Evolutionary conservation across 495 filamentous ascomycete species (phyloP).

Genomic region (Penicillium dipodomyicola): DNA sequence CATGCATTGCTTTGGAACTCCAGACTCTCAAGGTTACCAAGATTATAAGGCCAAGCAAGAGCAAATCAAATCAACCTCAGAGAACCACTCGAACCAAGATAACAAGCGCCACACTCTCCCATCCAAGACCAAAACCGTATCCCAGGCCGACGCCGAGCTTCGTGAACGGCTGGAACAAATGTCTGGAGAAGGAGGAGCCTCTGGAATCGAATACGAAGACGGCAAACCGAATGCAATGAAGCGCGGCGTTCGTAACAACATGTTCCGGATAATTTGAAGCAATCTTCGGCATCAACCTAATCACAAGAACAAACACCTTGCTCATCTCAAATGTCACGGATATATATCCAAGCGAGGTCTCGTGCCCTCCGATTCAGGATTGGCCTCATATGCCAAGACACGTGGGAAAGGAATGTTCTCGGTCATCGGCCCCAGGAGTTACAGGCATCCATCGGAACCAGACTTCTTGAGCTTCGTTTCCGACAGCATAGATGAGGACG

Average conservation of each 20-base stretch:
- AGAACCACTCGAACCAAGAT: conserved; percentile 5
- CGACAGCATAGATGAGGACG: background rate
- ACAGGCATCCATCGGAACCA: background rate
- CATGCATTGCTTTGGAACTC: background rate
- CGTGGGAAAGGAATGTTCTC: background rate
- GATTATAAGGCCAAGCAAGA: background rate
- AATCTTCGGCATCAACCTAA: background rate
- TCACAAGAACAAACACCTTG: background rate
- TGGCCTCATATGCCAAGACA: background rate
- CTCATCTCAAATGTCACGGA: background rate
- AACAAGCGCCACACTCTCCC: conserved; percentile 5
- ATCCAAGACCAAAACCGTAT: conserved; percentile 47
- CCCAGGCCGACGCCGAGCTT: conserved; percentile 67
- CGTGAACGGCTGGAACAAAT: conserved; percentile 63
- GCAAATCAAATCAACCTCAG: background rate
- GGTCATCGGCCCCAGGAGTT: background rate
- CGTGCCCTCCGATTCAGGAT: background rate
- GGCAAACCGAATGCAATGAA: conserved; percentile 76
- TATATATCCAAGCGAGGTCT: conserved; percentile 1
- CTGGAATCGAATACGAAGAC: conserved; percentile 79
- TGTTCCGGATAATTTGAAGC: conserved; percentile 66
- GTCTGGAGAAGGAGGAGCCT: conserved; percentile 69
- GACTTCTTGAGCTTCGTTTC: background rate
- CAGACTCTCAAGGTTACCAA: background rate
- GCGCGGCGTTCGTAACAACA: conserved; percentile 71